Conservation (phyloP, 192 early-diverging fungal genomes). For the Thamnidium elegans region DNA sequence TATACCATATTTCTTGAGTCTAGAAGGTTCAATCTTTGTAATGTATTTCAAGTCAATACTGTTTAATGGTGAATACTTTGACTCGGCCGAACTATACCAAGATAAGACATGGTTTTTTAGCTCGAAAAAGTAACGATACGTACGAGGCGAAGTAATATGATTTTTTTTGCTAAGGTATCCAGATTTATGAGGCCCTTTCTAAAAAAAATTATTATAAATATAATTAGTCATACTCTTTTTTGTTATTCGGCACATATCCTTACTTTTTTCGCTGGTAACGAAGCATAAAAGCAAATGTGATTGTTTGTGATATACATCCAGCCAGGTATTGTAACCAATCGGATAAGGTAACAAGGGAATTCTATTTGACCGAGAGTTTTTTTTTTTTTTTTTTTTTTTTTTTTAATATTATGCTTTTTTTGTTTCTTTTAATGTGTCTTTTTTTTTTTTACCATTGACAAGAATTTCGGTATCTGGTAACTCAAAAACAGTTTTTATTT, state of each 20-base stretch:
- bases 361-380: constrained; percentile 35
- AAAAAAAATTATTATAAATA: not conserved
- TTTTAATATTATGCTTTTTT: not conserved
- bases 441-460: constrained; percentile 8
- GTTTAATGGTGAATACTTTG: constrained; percentile 55
- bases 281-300: constrained; percentile 63
- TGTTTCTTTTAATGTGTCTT: no score
- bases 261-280: constrained; percentile 51
- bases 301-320: constrained; percentile 57
- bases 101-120: constrained; percentile 57
- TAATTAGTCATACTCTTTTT: not conserved
- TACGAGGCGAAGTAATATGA: constrained; percentile 39
- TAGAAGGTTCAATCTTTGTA: constrained; percentile 39
- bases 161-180: constrained; percentile 49
- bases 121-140: constrained; percentile 54
- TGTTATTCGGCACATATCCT: not conserved
- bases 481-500: constrained; percentile 13
- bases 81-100: constrained; percentile 51
- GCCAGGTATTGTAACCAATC: constrained; percentile 59
- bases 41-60: constrained; percentile 57
- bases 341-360: constrained; percentile 60
- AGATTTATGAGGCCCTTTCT: constrained; percentile 52
- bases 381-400: not conserved
- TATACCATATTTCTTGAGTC: constrained; percentile 40
- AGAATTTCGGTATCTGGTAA: constrained; percentile 2